Evolutionary conservation across 805 yeast species (phyloP).

Genomic region (Ascoidea rubescens): DNA sequence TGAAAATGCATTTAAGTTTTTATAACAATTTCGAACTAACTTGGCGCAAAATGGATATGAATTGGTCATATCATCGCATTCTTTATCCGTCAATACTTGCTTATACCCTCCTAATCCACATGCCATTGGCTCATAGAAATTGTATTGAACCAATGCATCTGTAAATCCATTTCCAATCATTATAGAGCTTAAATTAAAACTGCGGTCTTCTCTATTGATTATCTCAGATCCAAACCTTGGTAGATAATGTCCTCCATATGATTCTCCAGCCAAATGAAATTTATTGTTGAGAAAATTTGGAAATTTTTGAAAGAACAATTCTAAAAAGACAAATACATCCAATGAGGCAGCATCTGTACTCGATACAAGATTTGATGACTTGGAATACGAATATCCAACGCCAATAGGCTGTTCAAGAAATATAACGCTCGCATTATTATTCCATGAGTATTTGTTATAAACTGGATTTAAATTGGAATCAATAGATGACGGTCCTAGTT

Average conservation of each 20-base stretch:
- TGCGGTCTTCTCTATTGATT: constrained; percentile 39
- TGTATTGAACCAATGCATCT: constrained; percentile 70
- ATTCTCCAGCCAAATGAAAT: constrained; percentile 88
- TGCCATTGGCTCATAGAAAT: constrained; percentile 82
- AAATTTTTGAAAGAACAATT: constrained; percentile 68
- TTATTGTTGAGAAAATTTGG: constrained; percentile 36
- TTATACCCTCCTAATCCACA: constrained; percentile 83
- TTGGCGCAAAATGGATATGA: constrained; percentile 66
- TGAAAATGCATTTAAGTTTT: constrained; percentile 55
- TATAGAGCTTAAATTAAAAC: constrained; percentile 58
- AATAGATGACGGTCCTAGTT: constrained; percentile 71
- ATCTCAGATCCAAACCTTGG: constrained; percentile 83
- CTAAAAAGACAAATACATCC: constrained; percentile 70
- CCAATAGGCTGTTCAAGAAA: constrained; percentile 84
- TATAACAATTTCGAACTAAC: constrained; percentile 69
- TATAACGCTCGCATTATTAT: constrained; percentile 69
- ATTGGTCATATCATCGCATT: constrained; percentile 58
- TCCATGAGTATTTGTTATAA: constrained; percentile 73
- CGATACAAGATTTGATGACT: constrained; percentile 40
- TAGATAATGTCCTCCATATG: constrained; percentile 89
- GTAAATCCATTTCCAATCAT: constrained; percentile 87
- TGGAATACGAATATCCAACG: constrained; percentile 65
- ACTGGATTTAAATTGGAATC: constrained; percentile 46
- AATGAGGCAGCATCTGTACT: constrained; percentile 73
- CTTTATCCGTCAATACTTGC: constrained; percentile 62